Conservation (phyloP, 768 basidiomycete species). For the Leccinum fibrillosum region DNA sequence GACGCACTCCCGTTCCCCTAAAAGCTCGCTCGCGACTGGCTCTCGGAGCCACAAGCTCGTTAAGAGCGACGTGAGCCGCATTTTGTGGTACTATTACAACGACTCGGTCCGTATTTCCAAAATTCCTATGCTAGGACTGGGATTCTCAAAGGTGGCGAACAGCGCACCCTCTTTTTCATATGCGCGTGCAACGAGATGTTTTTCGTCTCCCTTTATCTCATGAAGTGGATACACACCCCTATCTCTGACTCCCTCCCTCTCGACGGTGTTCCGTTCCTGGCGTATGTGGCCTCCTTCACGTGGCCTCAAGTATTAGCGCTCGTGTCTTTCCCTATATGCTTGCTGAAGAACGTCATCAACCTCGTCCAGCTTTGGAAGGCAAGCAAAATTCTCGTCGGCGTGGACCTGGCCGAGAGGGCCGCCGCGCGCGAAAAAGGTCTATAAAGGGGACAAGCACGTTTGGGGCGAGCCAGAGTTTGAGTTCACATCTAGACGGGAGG, state of each 20-base stretch:
- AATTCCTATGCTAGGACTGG: neutral
- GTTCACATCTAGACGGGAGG: slow-evolving; percentile 14
- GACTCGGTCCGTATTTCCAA: slow-evolving; percentile 62
- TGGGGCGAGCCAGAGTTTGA: neutral
- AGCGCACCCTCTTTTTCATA: slow-evolving; percentile 87
- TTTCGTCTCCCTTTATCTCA: slow-evolving; percentile 92
- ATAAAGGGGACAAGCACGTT: neutral
- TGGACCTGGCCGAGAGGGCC: slow-evolving; percentile 85
- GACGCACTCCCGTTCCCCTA: neutral
- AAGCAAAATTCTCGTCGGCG: slow-evolving; percentile 88
- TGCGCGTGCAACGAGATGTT: slow-evolving; percentile 96
- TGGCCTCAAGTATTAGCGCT: slow-evolving; percentile 75
- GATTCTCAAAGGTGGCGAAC: slow-evolving; percentile 1
- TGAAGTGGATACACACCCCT: slow-evolving; percentile 77
- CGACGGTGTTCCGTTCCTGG: slow-evolving; percentile 18
- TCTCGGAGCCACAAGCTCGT: slow-evolving; percentile 92
- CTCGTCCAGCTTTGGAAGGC: slow-evolving; percentile 98
- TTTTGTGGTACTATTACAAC: slow-evolving; percentile 92
- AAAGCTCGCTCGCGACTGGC: slow-evolving; percentile 91
- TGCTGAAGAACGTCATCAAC: slow-evolving; percentile 90
- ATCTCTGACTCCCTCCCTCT: slow-evolving; percentile 38
- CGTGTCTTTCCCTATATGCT: slow-evolving; percentile 62
- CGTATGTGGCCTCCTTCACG: slow-evolving; percentile 42
- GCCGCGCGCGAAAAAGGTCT: slow-evolving; percentile 45
- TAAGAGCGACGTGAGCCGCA: slow-evolving; percentile 86